Base-by-base conservation (phyloP, 2,329 filamentous ascomycete genomes). In the Penicillium freii region DNA sequence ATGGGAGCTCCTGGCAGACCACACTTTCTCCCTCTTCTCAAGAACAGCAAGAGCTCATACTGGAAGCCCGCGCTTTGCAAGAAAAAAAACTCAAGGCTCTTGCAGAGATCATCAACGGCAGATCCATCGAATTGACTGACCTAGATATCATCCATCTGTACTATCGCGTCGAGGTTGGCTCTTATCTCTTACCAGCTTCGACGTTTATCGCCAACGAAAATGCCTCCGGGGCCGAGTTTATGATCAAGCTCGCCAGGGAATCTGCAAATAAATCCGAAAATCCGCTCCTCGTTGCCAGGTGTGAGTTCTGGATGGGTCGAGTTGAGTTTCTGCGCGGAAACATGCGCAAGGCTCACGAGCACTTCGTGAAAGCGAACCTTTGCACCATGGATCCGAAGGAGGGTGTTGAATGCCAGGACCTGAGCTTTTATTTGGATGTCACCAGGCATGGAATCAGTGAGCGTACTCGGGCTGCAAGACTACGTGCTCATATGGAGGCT, bases 281-380 rank as follows among this genome's bases (percentile, higher is more conserved):
- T 4, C 46, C 52, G 13, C 19, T 57, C 9, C 47, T 39, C 1
- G 44, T 62, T 21, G 65, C 61, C 9, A 59, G 57, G 36, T 71
- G 68, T 36, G 40, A 61, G 27, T 71, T 66, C 59, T 71, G 69
- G 69, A 53, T 68, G 51, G 68, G 67, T 10, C 61, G 65, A 17
- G 61, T 71, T 19, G 58, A 66, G 39, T 63, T 66, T 44, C 31
- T 55, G 17, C 61, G 58, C 21, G 54, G 51, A 5, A 58, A 65
- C 17, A 34, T 60, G 34, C 21, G 43, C 10, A 52, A 51, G 11
- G 67, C 69, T 11, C 54, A 63, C 27, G 25, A 44, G 9, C 55
- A 56, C 23, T 67, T 69, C 29, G 39, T 61, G n/a, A 45, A 48
- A 17, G 66, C 67, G 3, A 50, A 50, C 5, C 50, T 58, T 19